A percentile compares a stretch with the other conserved stretches of the same genome.
Conservation (phyloP, 352 stramenopile genomes). For the Pythium brachiatum region DNA sequence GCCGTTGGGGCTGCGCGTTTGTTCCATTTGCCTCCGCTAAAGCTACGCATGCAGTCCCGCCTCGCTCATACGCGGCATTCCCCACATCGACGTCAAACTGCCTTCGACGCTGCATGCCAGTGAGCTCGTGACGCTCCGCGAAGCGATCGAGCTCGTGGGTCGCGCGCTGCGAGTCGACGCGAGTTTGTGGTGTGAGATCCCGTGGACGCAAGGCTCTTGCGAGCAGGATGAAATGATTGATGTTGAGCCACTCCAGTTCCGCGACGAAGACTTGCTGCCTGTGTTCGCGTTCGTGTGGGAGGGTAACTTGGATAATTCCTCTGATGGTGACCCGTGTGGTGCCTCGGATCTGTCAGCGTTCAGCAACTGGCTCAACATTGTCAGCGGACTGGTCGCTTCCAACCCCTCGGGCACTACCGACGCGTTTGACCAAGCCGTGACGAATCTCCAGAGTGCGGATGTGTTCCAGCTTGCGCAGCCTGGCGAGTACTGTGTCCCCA, state of each 20-base stretch:
- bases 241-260: not conserved
- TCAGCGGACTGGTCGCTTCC: not conserved
- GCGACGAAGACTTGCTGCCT: not conserved
- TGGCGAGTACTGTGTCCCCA: not conserved
- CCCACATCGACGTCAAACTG: not conserved
- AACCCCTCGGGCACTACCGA: not conserved
- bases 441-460: not conserved
- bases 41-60: not conserved
- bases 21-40: not conserved
- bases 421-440: not conserved
- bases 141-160: not conserved
- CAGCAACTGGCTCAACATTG: not conserved
- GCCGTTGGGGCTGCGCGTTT: not conserved
- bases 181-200: not conserved
- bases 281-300: not conserved
- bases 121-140: too few relatives aligned
- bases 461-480: not conserved
- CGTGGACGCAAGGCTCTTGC: too few relatives aligned
- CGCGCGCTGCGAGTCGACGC: not conserved
- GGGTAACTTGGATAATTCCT: not conserved
- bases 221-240: not conserved
- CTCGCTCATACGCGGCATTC: not conserved
- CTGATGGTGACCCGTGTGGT: too few relatives aligned
- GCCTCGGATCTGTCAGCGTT: not conserved
- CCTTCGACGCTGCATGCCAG: too few relatives aligned